Evolutionary conservation across 2,329 filamentous ascomycete species (phyloP).

Genomic region (Fusarium robinianum): DNA sequence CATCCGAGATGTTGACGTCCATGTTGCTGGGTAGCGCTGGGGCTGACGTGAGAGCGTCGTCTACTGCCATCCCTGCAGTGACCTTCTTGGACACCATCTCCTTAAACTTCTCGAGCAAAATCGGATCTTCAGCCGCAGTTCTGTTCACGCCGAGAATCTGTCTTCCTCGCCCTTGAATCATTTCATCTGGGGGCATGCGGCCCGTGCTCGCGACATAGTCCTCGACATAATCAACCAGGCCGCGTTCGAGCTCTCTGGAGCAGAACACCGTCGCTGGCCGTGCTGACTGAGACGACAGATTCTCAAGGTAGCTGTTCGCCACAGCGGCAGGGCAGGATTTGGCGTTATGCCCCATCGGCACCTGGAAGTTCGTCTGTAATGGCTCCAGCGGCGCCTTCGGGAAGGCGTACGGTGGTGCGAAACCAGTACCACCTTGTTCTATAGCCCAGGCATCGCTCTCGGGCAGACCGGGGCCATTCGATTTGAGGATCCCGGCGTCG

Average conservation of each 20-base stretch:
- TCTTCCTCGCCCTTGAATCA: constrained; percentile 52
- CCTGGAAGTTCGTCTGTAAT: constrained; percentile 40
- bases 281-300: constrained; percentile 49
- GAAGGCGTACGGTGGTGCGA: constrained; percentile 58
- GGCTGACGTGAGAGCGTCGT: constrained; percentile 2
- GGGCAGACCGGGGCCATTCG: constrained; percentile 56
- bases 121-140: constrained; percentile 60
- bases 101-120: constrained; percentile 60
- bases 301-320: constrained; percentile 54
- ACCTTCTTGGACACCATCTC: constrained; percentile 45
- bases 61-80: constrained; percentile 20
- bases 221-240: constrained; percentile 54
- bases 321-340: constrained; percentile 51
- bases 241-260: constrained; percentile 61
- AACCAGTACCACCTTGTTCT: constrained; percentile 57
- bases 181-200: constrained; percentile 53
- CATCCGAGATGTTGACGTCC: constrained; percentile 45
- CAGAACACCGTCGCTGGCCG: constrained; percentile 60
- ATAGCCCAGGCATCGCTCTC: constrained; percentile 50
- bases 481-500: constrained; percentile 56
- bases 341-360: constrained; percentile 43
- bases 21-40: constrained; percentile 37
- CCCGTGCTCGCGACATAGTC: constrained; percentile 45
- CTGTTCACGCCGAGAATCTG: constrained; percentile 51
- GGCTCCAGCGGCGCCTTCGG: constrained; percentile 47